phyloP scores from a whole-genome alignment of 352 stramenopile genomes.

The Globisporangium recalcitrans region DNA sequence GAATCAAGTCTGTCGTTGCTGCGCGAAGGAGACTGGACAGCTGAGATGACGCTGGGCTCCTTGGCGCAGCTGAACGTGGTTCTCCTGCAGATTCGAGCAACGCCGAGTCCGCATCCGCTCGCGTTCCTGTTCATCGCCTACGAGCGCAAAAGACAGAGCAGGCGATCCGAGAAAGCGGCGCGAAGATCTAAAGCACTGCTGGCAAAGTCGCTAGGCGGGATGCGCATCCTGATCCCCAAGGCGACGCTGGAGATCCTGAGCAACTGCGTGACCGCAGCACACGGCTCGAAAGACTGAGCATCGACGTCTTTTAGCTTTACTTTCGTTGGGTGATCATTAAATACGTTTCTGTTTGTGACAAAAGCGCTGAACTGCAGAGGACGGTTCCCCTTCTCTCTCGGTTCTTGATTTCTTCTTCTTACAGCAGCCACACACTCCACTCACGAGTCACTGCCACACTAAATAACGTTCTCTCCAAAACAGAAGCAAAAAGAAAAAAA shows the following conservation, averaged over 20 bases:
- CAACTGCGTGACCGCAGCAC: too few relatives aligned
- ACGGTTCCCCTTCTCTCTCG: slow-evolving; percentile 1
- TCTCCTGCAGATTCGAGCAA: neutral
- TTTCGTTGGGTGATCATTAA: neutral
- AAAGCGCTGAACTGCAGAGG: slow-evolving; percentile 3
- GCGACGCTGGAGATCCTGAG: slow-evolving; percentile 11
- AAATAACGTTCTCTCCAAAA: slow-evolving; percentile 1
- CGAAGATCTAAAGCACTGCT: neutral
- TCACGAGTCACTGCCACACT: slow-evolving; percentile 1
- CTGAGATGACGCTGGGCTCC: neutral
- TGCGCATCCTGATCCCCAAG: slow-evolving; percentile 10
- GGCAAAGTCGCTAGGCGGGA: neutral
- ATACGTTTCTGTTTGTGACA: slow-evolving; percentile 8
- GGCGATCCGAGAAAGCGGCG: neutral
- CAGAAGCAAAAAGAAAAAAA: neutral
- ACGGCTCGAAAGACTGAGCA: neutral
- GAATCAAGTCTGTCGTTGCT: neutral
- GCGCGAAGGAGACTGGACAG: neutral
- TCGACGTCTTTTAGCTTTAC: neutral
- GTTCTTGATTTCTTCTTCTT: slow-evolving; percentile 10
- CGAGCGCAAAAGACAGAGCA: neutral
- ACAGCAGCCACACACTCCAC: slow-evolving; percentile 1
- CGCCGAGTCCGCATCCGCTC: slow-evolving; percentile 2
- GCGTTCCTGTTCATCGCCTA: neutral
- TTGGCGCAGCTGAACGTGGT: neutral